Evolutionary conservation across 2,329 filamentous ascomycete species (phyloP).

Genomic region (Pseudogymnoascus sp.): DNA sequence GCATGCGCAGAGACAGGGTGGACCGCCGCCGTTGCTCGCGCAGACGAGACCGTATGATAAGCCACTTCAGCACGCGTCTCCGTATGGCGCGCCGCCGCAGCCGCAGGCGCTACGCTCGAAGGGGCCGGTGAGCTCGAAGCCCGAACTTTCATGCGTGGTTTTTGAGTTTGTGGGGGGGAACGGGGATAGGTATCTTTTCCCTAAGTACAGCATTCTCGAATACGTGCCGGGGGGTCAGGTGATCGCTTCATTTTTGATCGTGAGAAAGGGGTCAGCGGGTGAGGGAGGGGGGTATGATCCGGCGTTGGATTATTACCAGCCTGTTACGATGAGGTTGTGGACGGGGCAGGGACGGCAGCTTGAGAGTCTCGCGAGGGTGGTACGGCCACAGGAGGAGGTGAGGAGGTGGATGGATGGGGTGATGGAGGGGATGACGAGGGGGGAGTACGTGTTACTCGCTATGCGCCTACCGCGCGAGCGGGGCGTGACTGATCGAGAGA

Average conservation of each 20-base stretch:
- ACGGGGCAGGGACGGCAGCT: slow-evolving; percentile 46
- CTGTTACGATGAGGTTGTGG: slow-evolving; percentile 55
- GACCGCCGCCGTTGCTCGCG: slow-evolving; percentile 16
- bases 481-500: slow-evolving; percentile 6
- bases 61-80: slow-evolving; percentile 9
- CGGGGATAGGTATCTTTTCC: slow-evolving; percentile 70
- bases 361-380: slow-evolving; percentile 51
- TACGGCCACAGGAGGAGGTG: slow-evolving; percentile 55
- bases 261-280: slow-evolving; percentile 60
- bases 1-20: slow-evolving; percentile 17
- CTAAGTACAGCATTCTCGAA: slow-evolving; percentile 69
- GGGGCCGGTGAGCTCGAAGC: slow-evolving; percentile 47
- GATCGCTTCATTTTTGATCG: slow-evolving; percentile 68
- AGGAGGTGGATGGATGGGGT: slow-evolving; percentile 60
- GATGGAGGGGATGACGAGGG: slow-evolving; percentile 60
- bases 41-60: slow-evolving; percentile 10
- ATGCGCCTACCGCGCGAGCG: slow-evolving; percentile 50
- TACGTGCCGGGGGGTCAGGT: slow-evolving; percentile 52
- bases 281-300: slow-evolving; percentile 54
- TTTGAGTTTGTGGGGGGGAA: slow-evolving; percentile 59
- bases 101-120: slow-evolving; percentile 52
- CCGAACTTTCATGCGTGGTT: slow-evolving; percentile 56
- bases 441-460: slow-evolving; percentile 57
- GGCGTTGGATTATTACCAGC: slow-evolving; percentile 64
- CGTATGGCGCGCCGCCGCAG: slow-evolving; percentile 22